Conservation (phyloP, 345 rosid genomes). For the Camelina sativa region DNA sequence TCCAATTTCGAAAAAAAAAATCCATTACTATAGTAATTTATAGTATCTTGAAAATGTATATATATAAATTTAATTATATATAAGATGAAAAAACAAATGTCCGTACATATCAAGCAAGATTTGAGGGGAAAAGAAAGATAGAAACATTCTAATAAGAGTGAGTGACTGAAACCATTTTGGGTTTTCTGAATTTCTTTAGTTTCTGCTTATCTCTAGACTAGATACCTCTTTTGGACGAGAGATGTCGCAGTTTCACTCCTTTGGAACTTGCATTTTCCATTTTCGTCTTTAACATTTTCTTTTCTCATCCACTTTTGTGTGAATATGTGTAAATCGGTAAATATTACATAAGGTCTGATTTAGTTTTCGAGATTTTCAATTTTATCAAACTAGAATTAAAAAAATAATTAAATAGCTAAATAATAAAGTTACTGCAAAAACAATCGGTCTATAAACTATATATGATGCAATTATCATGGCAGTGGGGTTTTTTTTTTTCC, state of each 20-base stretch:
- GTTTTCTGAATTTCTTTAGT: conserved; percentile 25
- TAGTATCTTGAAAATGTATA: neutral
- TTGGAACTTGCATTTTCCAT: conserved; percentile 34
- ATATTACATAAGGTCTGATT: no score
- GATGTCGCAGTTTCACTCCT: conserved; percentile 30
- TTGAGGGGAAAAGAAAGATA: conserved; percentile 13
- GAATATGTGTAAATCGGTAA: neutral
- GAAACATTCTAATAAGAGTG: conserved; percentile 23
- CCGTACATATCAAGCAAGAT: conserved; percentile 21
- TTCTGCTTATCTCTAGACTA: conserved; percentile 19
- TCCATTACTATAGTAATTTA: neutral
- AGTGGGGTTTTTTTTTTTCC: no score
- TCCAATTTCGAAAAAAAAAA: neutral
- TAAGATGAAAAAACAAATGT: neutral
- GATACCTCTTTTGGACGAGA: conserved; percentile 28
- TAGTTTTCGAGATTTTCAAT: no score
- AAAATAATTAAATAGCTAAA: no score
- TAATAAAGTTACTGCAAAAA: no score
- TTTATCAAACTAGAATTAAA: no score
- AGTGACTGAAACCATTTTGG: conserved; percentile 35
- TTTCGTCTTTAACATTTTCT: neutral
- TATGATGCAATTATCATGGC: no score
- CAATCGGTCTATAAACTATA: no score
- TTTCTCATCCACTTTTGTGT: conserved; percentile 1
- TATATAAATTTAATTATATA: neutral